A percentile compares a stretch with the other conserved stretches of the same genome.
Conservation (phyloP, 2,329 filamentous ascomycete species). For the Nakataea oryzae region DNA sequence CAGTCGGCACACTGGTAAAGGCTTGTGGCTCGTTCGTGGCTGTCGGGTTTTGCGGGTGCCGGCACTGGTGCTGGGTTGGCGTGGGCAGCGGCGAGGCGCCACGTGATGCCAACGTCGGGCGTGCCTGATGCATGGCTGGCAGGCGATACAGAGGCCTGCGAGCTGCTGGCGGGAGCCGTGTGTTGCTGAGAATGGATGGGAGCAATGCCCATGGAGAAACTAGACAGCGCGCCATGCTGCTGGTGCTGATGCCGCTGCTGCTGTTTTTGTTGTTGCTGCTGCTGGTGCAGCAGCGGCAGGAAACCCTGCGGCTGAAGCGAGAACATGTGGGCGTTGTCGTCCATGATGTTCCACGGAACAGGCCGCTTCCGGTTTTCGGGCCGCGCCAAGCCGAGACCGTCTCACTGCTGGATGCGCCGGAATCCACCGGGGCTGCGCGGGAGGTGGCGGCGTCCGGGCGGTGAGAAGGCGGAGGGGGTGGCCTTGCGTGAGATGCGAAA, state of each 20-base stretch:
- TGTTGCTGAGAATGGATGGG: neutral
- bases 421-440: neutral
- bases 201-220: neutral
- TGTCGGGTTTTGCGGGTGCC: neutral
- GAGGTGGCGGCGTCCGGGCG: neutral
- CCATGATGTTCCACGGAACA: neutral
- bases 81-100: neutral
- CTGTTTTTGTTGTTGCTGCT: neutral
- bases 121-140: too few relatives aligned
- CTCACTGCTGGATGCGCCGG: neutral
- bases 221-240: neutral
- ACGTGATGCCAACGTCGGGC: neutral
- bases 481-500: neutral
- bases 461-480: neutral
- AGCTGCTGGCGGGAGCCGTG: neutral
- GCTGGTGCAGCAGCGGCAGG: neutral
- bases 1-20: conserved; percentile 38
- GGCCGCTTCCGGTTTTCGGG: neutral
- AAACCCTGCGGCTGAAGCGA: neutral
- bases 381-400: neutral
- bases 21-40: neutral
- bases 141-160: too few relatives aligned
- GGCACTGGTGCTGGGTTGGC: neutral
- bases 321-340: neutral
- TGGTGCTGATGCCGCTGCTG: neutral